A percentile compares a stretch with the other conserved stretches of the same genome.
Conservation (phyloP, 83 land plant species). For the Picea abies region DNA sequence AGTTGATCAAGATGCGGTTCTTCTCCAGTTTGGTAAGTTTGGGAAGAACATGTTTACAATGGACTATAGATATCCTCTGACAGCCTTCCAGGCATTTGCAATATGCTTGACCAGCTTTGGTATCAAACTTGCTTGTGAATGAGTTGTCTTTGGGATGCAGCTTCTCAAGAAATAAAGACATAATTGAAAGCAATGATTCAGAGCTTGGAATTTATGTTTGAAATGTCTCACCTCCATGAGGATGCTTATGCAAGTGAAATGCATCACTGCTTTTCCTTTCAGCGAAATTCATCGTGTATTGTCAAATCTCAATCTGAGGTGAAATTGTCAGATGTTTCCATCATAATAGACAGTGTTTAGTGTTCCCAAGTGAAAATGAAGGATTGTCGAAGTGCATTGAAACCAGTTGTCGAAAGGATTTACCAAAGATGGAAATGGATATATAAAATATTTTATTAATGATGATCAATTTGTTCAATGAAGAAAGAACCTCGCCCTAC, state of each 20-base stretch:
- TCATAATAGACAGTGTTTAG: not conserved
- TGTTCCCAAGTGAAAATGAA: no score
- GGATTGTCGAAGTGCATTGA: no score
- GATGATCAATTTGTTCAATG: no score
- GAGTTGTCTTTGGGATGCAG: slow-evolving; percentile 40
- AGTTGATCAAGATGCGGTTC: slow-evolving; percentile 57
- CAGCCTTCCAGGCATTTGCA: slow-evolving; percentile 45
- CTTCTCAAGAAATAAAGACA: slow-evolving; percentile 2
- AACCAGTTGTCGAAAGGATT: no score
- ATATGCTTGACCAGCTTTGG: no score
- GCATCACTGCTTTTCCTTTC: slow-evolving; percentile 82
- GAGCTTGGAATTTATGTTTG: no score
- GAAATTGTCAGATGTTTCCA: not conserved
- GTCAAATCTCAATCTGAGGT: slow-evolving; percentile 5
- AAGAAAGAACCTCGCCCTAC: no score
- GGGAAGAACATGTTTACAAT: slow-evolving; percentile 73
- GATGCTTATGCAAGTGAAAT: slow-evolving; percentile 91
- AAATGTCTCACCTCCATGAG: slow-evolving; percentile 56
- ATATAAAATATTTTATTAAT: no score
- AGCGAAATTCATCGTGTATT: slow-evolving; percentile 44
- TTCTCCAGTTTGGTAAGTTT: slow-evolving; percentile 71
- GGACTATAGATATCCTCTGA: slow-evolving; percentile 75
- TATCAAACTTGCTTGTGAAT: slow-evolving; percentile 59
- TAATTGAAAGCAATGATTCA: slow-evolving; percentile 12
- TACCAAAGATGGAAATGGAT: no score